Evolutionary conservation across 1,284 basidiomycete species (phyloP).

Genomic region (Papiliotrema terrestris): DNA sequence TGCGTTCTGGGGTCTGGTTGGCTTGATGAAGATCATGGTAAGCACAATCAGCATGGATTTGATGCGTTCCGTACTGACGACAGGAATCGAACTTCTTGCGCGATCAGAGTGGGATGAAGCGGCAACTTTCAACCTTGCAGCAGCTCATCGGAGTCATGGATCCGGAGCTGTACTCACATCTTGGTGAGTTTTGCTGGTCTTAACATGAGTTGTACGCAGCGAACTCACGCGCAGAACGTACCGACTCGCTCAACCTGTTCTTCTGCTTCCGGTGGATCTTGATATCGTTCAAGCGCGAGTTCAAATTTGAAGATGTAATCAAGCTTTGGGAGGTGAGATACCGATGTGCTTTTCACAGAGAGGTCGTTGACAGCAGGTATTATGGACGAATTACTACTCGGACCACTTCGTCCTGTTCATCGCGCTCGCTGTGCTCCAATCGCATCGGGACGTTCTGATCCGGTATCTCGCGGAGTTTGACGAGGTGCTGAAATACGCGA

Average conservation of each 20-base stretch:
- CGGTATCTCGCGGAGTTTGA: slow-evolving; percentile 79
- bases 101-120: slow-evolving; percentile 98
- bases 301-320: slow-evolving; percentile 82
- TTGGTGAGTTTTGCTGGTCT: slow-evolving; percentile 68
- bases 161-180: slow-evolving; percentile 81
- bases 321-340: slow-evolving; percentile 76
- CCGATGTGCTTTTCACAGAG: not conserved
- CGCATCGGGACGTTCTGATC: slow-evolving; percentile 87
- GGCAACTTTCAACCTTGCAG: slow-evolving; percentile 82
- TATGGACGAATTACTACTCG: slow-evolving; percentile 93
- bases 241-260: slow-evolving; percentile 89
- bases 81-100: slow-evolving; percentile 90
- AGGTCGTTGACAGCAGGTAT: slow-evolving; percentile 41
- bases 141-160: slow-evolving; percentile 90
- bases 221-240: slow-evolving; percentile 61
- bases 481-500: slow-evolving; percentile 82
- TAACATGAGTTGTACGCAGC: not conserved
- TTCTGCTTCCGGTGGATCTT: slow-evolving; percentile 86
- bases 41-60: too few species aligned
- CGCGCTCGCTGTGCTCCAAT: slow-evolving; percentile 87
- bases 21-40: slow-evolving; percentile 92
- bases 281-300: slow-evolving; percentile 93
- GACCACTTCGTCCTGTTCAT: slow-evolving; percentile 88
- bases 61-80: not conserved
- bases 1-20: slow-evolving; percentile 94